Evolutionary conservation across 225 moss, liverwort and hornwort species (phyloP).

Genomic region (Pseudisothecium myosuroides): DNA sequence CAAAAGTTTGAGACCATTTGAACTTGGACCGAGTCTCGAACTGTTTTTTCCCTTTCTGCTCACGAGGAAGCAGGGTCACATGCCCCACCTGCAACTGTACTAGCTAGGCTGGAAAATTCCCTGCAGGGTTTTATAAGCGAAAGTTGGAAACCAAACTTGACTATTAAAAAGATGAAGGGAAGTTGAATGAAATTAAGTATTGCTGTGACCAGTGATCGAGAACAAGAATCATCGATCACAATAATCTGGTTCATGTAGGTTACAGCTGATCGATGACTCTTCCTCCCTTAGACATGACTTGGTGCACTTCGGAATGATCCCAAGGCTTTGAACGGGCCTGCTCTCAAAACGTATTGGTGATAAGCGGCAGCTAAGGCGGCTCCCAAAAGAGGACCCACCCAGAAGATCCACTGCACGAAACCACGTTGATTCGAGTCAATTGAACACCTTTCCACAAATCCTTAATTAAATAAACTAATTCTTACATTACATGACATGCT

Average conservation of each 20-base stretch:
- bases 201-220: background rate
- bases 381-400: slow-evolving; percentile 48
- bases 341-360: slow-evolving; percentile 43
- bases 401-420: slow-evolving; percentile 49
- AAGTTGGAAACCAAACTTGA: background rate
- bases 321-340: slow-evolving; percentile 22
- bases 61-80: slow-evolving; percentile 1
- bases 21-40: background rate
- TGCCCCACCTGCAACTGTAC: slow-evolving; percentile 2
- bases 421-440: background rate
- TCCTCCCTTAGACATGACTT: background rate
- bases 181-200: background rate
- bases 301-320: slow-evolving; percentile 40
- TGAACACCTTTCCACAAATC: background rate
- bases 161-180: background rate
- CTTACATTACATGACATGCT: background rate
- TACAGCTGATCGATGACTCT: background rate
- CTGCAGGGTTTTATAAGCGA: background rate
- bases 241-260: background rate
- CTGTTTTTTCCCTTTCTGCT: background rate
- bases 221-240: background rate
- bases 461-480: too few species aligned
- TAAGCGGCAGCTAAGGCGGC: slow-evolving; percentile 48
- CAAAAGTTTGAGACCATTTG: background rate
- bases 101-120: background rate